Conservation (phyloP, 2,329 filamentous ascomycete species). For the Aspergillus sp. region DNA sequence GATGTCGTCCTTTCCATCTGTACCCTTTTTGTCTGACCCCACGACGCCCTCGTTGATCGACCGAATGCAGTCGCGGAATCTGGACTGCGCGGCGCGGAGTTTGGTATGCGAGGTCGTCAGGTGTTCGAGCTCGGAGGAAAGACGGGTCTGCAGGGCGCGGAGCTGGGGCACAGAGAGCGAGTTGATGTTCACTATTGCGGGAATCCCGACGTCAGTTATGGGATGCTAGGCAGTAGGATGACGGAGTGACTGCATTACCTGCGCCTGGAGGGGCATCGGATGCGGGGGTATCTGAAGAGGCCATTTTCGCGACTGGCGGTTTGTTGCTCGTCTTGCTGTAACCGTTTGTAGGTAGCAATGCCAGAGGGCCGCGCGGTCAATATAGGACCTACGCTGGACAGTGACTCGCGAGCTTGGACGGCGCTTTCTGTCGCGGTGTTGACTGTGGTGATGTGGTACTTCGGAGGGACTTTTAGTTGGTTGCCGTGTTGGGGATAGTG, state of each 20-base stretch:
- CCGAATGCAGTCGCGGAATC: conserved; percentile 85
- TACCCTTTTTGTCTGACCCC: conserved; percentile 34
- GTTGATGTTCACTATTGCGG: conserved; percentile 61
- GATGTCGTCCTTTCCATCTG: conserved; percentile 51
- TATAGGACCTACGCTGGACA: too few relatives aligned
- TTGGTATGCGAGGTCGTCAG: conserved; percentile 87
- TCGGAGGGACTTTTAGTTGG: too few relatives aligned
- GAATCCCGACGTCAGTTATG: not conserved
- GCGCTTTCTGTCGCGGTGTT: too few relatives aligned
- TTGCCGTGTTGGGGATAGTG: not conserved
- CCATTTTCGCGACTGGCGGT: conserved; percentile 17
- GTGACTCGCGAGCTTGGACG: too few relatives aligned
- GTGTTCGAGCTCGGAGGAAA: conserved; percentile 94
- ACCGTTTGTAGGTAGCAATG: too few relatives aligned
- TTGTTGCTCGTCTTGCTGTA: not conserved
- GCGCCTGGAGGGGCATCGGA: conserved; percentile 21
- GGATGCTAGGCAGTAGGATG: not conserved
- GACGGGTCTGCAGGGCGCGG: conserved; percentile 87
- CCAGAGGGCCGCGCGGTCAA: too few relatives aligned
- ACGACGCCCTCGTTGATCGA: conserved; percentile 65
- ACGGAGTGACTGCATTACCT: conserved; percentile 12
- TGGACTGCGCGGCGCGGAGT: conserved; percentile 82
- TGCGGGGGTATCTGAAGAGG: conserved; percentile 27
- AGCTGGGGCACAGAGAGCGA: conserved; percentile 82
- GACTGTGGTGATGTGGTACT: too few relatives aligned